phyloP scores from a whole-genome alignment of 176 grass and related monocot species.

The Saccharum spontaneum region DNA sequence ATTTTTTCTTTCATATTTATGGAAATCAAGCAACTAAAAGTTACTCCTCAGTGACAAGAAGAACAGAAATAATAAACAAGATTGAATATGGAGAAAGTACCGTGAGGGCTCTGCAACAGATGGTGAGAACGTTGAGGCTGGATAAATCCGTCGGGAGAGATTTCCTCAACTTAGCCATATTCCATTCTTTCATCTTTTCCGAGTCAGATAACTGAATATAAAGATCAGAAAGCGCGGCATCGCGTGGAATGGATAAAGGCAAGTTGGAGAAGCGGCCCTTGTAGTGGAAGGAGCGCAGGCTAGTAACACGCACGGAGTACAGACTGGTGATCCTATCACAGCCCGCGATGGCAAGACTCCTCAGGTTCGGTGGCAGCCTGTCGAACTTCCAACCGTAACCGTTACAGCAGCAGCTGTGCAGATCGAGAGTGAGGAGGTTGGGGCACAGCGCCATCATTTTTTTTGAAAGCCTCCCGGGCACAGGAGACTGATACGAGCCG shows the following conservation, averaged over 20 bases:
- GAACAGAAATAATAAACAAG: background rate
- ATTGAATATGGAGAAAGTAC: background rate
- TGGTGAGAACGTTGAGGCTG: background rate
- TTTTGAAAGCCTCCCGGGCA: background rate
- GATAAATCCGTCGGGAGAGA: background rate
- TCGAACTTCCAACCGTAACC: background rate
- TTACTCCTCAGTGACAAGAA: background rate
- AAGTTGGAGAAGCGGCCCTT: background rate
- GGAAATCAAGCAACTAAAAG: background rate
- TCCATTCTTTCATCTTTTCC: no score
- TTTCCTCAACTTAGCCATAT: background rate
- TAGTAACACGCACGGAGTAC: background rate
- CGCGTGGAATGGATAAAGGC: background rate
- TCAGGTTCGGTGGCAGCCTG: slow-evolving; percentile 1
- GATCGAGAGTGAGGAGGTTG: slow-evolving; percentile 37
- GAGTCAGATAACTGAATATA: background rate
- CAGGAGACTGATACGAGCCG: slow-evolving; percentile 28
- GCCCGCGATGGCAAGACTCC: slow-evolving; percentile 38
- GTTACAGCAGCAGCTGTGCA: slow-evolving; percentile 12
- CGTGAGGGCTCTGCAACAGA: background rate
- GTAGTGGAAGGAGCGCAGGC: slow-evolving; percentile 11
- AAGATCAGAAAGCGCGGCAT: background rate
- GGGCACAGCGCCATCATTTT: slow-evolving; percentile 53
- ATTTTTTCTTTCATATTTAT: background rate
- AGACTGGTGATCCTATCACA: slow-evolving; percentile 9